These are phyloP conservation scores for Sarocladium strictum DNA, from an alignment of 2,329 filamentous ascomycete genomes.

Conservation along the genomic window DNA sequence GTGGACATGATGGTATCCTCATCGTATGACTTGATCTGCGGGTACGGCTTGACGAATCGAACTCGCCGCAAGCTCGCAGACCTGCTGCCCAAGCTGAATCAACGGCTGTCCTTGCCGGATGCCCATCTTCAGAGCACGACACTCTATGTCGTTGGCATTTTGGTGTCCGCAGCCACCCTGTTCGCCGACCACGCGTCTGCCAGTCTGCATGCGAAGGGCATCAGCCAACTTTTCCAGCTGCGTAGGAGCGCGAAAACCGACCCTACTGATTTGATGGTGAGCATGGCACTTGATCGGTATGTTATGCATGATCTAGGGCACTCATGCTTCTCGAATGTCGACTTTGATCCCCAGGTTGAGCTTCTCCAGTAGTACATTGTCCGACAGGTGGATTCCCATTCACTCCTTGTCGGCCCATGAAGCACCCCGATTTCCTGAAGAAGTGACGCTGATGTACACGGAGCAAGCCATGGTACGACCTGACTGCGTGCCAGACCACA, in stretches of 20 bases:
- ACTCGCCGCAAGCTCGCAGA: not conserved
- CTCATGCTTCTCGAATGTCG: not conserved
- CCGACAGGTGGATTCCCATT: not conserved
- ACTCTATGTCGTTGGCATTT: constrained; percentile 7
- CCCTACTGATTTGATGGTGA: not conserved
- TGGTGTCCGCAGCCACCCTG: constrained; percentile 5
- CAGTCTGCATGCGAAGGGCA: not conserved
- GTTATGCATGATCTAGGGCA: not conserved
- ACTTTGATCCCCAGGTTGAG: not conserved
- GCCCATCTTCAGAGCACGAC: not conserved
- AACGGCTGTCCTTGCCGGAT: not conserved
- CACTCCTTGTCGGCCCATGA: not conserved
- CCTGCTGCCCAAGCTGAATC: not conserved
- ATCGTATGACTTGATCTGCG: constrained; percentile 3
- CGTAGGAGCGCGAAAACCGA: not conserved
- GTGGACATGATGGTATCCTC: not conserved
- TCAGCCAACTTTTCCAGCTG: not conserved
- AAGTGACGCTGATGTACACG: not conserved
- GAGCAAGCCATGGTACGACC: not conserved
- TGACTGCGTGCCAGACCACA: not conserved
- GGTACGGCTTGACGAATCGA: not conserved
- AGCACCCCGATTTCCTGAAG: not conserved
- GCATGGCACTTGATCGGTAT: not conserved
- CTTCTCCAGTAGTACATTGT: constrained; percentile 1
- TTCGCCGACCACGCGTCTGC: constrained; percentile 6